A percentile compares a stretch with the other conserved stretches of the same genome.
Evolutionary conservation across 768 basidiomycete species (phyloP).

Genomic region (Solioccasus polychromus): DNA sequence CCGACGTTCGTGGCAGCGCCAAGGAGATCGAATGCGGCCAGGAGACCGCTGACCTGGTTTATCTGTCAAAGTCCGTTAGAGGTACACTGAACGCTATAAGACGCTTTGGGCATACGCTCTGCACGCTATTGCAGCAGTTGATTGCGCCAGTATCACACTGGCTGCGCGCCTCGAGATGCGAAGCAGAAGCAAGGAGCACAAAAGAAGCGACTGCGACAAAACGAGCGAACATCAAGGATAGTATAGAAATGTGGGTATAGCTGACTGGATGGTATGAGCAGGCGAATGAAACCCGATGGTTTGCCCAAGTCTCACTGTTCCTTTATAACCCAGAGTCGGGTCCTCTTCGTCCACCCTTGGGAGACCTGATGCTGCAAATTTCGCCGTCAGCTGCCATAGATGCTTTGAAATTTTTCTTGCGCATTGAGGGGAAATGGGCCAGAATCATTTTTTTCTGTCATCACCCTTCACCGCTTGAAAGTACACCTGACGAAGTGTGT

Average conservation of each 20-base stretch:
- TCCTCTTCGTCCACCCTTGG: background rate
- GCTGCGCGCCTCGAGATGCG: slow-evolving; percentile 3
- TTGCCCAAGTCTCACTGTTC: background rate
- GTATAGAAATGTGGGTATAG: background rate
- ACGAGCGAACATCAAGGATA: slow-evolving; percentile 13
- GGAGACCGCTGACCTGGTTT: background rate
- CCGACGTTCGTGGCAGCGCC: background rate
- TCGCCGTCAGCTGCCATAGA: slow-evolving; percentile 1
- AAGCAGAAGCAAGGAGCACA: slow-evolving; percentile 12
- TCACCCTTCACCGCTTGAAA: too few relatives aligned
- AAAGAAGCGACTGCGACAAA: slow-evolving; percentile 15
- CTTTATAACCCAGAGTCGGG: background rate
- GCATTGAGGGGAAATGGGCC: too few relatives aligned
- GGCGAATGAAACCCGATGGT: background rate
- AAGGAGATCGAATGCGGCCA: background rate
- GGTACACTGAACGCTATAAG: background rate
- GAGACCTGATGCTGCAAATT: background rate
- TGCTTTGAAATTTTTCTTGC: background rate
- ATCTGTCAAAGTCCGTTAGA: background rate
- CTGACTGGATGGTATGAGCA: slow-evolving; percentile 1
- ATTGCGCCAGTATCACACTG: slow-evolving; percentile 11
- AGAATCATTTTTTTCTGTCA: too few relatives aligned
- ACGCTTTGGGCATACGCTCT: background rate
- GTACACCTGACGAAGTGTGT: too few relatives aligned
- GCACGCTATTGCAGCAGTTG: slow-evolving; percentile 10